These are phyloP conservation scores for Amylocarpus encephaloides DNA, from an alignment of 2,329 filamentous ascomycete species.

Conservation along the genomic window DNA sequence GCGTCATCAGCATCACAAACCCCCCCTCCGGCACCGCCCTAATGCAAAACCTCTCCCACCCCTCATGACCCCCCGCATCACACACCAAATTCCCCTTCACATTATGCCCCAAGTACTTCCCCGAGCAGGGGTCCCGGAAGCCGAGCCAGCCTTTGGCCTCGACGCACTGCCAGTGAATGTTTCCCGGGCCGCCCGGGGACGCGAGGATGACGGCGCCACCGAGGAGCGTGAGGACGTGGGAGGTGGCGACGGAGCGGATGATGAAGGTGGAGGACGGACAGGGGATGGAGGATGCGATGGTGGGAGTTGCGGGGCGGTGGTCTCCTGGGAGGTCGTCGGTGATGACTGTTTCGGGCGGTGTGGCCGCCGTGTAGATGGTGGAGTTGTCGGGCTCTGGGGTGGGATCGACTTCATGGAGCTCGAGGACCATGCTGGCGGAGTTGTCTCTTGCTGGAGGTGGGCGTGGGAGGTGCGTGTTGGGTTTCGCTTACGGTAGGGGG, in stretches of 20 bases:
- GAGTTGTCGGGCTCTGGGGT: constrained; percentile 12
- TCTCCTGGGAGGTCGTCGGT: constrained; percentile 7
- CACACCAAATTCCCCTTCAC: constrained; percentile 13
- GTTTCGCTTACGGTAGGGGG: no score
- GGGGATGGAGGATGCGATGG: no score
- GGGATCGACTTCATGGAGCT: not conserved
- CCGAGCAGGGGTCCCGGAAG: constrained; percentile 15
- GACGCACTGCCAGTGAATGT: constrained; percentile 20
- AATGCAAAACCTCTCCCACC: constrained; percentile 20
- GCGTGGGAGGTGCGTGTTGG: no score
- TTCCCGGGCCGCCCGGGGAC: constrained; percentile 13
- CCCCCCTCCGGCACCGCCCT: constrained; percentile 18
- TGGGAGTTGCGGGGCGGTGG: no score
- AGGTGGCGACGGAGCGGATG: no score
- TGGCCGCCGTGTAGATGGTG: constrained; percentile 7
- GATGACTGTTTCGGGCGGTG: constrained; percentile 13
- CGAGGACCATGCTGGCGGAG: no score
- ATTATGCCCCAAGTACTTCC: constrained; percentile 17
- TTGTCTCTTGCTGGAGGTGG: no score
- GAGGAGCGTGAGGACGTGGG: constrained; percentile 2
- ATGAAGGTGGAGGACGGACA: no score
- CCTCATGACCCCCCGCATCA: constrained; percentile 9
- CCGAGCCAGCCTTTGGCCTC: constrained; percentile 22
- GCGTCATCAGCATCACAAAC: constrained; percentile 20
- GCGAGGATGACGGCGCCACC: constrained; percentile 14